phyloP scores from a whole-genome alignment of 108 stramenopile genomes.

The Cafeteria roenbergensis region DNA sequence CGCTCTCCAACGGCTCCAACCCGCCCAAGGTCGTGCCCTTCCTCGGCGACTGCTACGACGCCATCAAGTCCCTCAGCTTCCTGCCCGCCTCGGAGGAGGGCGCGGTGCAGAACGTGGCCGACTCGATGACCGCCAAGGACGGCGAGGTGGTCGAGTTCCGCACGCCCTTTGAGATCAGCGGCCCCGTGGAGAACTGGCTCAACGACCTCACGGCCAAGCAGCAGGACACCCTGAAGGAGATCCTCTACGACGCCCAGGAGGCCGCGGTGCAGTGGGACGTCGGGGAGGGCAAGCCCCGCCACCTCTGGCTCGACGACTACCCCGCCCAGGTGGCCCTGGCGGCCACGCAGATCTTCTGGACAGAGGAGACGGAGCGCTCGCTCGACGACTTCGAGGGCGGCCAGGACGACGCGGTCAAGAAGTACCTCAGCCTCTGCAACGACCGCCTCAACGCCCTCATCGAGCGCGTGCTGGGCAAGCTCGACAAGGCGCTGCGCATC shows the following conservation, averaged over 20 bases:
- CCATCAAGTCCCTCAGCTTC: slow-evolving; percentile 58
- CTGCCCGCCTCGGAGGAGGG: slow-evolving; percentile 43
- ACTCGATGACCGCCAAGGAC: slow-evolving; percentile 68
- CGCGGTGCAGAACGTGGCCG: slow-evolving; percentile 40
- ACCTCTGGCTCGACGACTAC: slow-evolving; percentile 72
- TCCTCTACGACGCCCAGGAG: slow-evolving; percentile 58
- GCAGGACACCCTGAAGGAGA: slow-evolving; percentile 56
- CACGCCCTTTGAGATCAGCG: slow-evolving; percentile 61
- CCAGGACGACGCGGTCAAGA: slow-evolving; percentile 72
- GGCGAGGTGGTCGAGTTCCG: slow-evolving; percentile 52
- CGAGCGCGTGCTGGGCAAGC: slow-evolving; percentile 60
- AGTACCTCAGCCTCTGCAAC: slow-evolving; percentile 59
- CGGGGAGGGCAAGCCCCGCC: slow-evolving; percentile 53
- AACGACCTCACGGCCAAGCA: slow-evolving; percentile 68
- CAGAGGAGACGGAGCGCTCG: slow-evolving; percentile 69
- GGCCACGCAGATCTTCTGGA: slow-evolving; percentile 77
- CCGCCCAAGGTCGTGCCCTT: slow-evolving; percentile 73
- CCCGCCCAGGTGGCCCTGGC: slow-evolving; percentile 72
- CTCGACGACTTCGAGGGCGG: slow-evolving; percentile 71
- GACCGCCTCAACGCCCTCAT: slow-evolving; percentile 54
- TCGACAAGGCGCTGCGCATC: slow-evolving; percentile 53
- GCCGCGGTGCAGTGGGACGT: slow-evolving; percentile 75
- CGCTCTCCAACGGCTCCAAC: slow-evolving; percentile 74
- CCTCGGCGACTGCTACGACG: slow-evolving; percentile 76
- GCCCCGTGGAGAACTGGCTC: slow-evolving; percentile 68